A percentile compares a stretch with the other conserved stretches of the same genome.
phyloP scores from a whole-genome alignment of 2,329 filamentous ascomycete genomes.

The Cryphonectria japonica region DNA sequence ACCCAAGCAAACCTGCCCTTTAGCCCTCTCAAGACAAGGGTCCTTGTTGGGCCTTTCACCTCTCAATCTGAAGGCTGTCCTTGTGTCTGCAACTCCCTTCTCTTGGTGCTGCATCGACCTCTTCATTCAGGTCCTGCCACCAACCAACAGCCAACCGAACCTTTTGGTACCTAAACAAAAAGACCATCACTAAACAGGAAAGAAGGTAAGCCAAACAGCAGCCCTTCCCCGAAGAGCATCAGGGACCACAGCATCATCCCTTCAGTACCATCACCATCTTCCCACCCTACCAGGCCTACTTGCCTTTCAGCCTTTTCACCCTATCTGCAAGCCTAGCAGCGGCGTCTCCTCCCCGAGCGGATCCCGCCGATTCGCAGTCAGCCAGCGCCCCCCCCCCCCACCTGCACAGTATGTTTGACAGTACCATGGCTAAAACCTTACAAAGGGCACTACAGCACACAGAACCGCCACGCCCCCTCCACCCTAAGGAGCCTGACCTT shows the following conservation, averaged over 20 bases:
- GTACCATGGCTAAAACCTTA: not conserved
- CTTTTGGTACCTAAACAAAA: not conserved
- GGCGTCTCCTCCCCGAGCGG: constrained; percentile 1
- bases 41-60: not conserved
- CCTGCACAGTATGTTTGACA: constrained; percentile 1
- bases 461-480: not conserved
- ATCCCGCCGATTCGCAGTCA: not conserved
- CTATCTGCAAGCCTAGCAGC: not conserved
- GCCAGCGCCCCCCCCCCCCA: not conserved
- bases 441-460: not conserved
- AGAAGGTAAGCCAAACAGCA: constrained; percentile 19
- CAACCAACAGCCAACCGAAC: not conserved
- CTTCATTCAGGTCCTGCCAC: not conserved
- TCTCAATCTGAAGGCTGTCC: not conserved
- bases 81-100: not conserved
- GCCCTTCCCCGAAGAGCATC: constrained; percentile 1
- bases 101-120: not conserved
- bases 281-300: too few species aligned
- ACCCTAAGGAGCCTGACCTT: not conserved
- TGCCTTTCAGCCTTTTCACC: not conserved
- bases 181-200: constrained; percentile 26
- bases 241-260: not conserved
- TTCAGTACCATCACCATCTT: not conserved
- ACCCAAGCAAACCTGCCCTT: not conserved
- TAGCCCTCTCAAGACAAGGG: not conserved